A percentile compares a stretch with the other conserved stretches of the same genome.
Conservation (phyloP, 2,329 filamentous ascomycete genomes). For the Cadophora sp. region DNA sequence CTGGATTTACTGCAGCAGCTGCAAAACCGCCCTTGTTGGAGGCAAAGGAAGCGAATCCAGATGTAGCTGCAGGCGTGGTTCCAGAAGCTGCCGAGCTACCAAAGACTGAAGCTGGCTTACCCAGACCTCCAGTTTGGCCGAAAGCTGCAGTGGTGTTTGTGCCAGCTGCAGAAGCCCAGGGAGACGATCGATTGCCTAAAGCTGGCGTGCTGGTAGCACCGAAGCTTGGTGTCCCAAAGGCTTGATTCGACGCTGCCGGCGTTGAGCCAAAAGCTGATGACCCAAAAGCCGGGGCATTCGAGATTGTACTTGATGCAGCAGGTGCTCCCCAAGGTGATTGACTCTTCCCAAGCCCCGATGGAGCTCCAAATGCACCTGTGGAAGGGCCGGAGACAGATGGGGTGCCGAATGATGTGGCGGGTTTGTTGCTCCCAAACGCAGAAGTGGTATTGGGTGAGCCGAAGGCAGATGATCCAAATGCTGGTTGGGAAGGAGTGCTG, state of each 20-base stretch:
- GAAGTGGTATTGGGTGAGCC: conserved; percentile 44
- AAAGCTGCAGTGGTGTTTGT: conserved; percentile 52
- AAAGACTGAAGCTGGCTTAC: conserved; percentile 47
- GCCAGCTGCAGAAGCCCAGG: conserved; percentile 55
- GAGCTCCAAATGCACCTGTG: conserved; percentile 45
- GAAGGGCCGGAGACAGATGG: conserved; percentile 50
- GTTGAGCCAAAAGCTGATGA: conserved; percentile 55
- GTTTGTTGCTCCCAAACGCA: conserved; percentile 42
- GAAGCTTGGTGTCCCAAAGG: conserved; percentile 57
- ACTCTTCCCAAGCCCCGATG: conserved; percentile 55
- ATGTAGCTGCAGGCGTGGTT: conserved; percentile 46
- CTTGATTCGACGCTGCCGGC: conserved; percentile 44
- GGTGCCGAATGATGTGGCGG: conserved; percentile 45
- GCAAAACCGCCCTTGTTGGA: conserved; percentile 60
- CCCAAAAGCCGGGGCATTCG: conserved; percentile 47
- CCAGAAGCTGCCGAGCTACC: conserved; percentile 40
- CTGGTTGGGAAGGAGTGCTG: conserved; percentile 38
- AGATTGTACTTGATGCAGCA: conserved; percentile 42
- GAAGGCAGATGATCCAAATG: conserved; percentile 47
- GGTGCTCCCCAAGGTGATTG: conserved; percentile 58
- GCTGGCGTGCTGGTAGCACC: conserved; percentile 49
- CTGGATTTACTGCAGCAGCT: conserved; percentile 38
- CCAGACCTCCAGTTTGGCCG: conserved; percentile 60
- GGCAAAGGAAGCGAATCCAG: conserved; percentile 62
- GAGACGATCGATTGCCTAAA: conserved; percentile 54